Evolutionary conservation across 169 alveolate genomes (phyloP).

Genomic region (Eimeria brunetti): DNA sequence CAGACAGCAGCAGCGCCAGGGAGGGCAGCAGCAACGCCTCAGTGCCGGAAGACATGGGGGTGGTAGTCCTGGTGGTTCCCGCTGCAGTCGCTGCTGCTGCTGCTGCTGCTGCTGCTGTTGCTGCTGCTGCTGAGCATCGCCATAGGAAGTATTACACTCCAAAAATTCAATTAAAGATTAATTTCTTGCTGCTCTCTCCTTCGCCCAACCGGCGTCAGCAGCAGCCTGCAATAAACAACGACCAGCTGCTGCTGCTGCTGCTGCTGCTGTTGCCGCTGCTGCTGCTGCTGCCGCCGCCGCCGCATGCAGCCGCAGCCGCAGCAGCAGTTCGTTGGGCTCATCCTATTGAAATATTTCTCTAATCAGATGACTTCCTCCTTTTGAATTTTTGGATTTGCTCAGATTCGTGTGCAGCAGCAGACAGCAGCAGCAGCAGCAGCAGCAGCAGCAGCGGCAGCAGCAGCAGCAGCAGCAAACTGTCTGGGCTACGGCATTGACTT

Average conservation of each 20-base stretch:
- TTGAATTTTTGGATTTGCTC: background rate
- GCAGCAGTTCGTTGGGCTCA: background rate
- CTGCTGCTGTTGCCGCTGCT: constrained; percentile 23
- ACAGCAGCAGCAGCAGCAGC: constrained; percentile 19
- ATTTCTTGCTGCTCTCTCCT: background rate
- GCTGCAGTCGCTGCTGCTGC: background rate
- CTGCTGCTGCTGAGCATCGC: background rate
- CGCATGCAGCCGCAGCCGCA: too few species aligned
- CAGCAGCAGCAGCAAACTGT: constrained; percentile 1
- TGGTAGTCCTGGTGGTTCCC: constrained; percentile 3
- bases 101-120: constrained; percentile 58
- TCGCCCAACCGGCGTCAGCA: background rate
- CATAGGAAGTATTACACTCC: background rate
- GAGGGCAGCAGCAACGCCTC: constrained; percentile 32
- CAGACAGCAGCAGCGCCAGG: constrained; percentile 7
- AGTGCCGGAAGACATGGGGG: constrained; percentile 30
- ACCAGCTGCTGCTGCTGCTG: constrained; percentile 25
- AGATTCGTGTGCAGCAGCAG: background rate
- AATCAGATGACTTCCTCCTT: background rate
- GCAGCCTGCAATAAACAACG: background rate
- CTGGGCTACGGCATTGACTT: background rate
- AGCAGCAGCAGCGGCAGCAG: background rate
- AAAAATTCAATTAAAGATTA: background rate
- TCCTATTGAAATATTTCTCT: background rate
- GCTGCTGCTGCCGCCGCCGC: constrained; percentile 22